Base-by-base conservation (phyloP, 352 stramenopile genomes). In the Pythium brachiatum region DNA sequence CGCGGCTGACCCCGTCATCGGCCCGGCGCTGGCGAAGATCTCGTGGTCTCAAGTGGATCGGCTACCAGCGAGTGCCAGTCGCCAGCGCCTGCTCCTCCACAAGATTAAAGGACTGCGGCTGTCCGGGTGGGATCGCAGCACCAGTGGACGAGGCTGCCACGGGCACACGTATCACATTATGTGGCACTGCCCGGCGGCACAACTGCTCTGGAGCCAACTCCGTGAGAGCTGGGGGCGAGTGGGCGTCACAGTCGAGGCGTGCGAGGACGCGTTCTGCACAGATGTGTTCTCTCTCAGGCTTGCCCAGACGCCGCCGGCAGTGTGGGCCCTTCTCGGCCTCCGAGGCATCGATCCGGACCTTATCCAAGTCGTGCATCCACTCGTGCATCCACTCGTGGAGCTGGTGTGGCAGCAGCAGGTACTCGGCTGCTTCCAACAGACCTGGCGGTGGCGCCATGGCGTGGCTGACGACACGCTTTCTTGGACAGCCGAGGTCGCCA, bases 91-190 rank as follows among this genome's bases (percentile, higher is more conserved):
- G 15, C 26, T 57, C 15, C 26, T 57, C 6, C 31, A 57, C 50
- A 57, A 57, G 27, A 18, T 57, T 9, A 57, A 57, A n/a, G 31
- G 50, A 12, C 18, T 41, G 1, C 26, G 50, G 1, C 50, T 57
- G 7, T 57, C 29, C 2, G 50, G 50, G 0, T 57, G 50, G 50
- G 50, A 43, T 15, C 13, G 50, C 2, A 2, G 7, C 27, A 41
- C 12, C 31, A 7, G 23, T 0, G 25, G 48, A 1, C 48, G 48
- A 1, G 48, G 48, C 2, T 55, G 48, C 15, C 48, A 2, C 12
- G 9, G 3, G 18, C 44, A 27, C 18, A 31, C 4, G 7, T 53
- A 32, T 21, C 44, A 53, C 44, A 39, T 54, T 25, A 36, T 54
- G 25, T 54, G 47, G 47, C 18, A 20, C 25, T 54, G 47, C 26